These are phyloP conservation scores for Fonsecaea pedrosoi DNA, from an alignment of 2,329 filamentous ascomycete species.

Conservation along the genomic window DNA sequence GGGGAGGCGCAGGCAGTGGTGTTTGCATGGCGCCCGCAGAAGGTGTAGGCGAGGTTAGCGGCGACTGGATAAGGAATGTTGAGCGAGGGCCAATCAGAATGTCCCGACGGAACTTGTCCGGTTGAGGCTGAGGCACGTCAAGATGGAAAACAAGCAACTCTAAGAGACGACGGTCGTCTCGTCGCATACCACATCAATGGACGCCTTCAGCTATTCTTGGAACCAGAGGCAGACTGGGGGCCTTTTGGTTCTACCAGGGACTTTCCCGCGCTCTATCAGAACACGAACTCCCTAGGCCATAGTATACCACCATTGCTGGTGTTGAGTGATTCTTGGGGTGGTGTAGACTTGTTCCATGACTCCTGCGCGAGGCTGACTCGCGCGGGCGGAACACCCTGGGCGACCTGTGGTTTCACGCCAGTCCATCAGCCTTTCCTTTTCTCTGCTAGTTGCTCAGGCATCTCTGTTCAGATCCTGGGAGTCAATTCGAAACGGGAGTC, in stretches of 20 bases:
- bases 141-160: constrained; percentile 3
- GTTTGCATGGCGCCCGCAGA: constrained; percentile 10
- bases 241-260: neutral
- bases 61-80: neutral
- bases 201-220: constrained; percentile 5
- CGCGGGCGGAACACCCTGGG: neutral
- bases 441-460: neutral
- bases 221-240: neutral
- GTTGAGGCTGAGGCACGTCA: constrained; percentile 11
- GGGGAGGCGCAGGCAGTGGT: constrained; percentile 1
- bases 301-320: neutral
- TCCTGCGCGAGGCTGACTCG: neutral
- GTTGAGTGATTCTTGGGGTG: neutral
- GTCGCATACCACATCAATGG: neutral
- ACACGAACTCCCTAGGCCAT: neutral
- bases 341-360: neutral
- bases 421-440: neutral
- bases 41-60: constrained; percentile 7
- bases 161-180: neutral
- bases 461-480: neutral
- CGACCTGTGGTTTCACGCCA: neutral
- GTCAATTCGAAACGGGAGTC: neutral
- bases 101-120: neutral
- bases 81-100: constrained; percentile 1
- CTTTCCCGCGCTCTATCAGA: neutral